Percentiles rank a stretch among this genome's conserved stretches.
Conservation (phyloP, 2,329 filamentous ascomycete genomes). For the Fusarium decemcellulare region DNA sequence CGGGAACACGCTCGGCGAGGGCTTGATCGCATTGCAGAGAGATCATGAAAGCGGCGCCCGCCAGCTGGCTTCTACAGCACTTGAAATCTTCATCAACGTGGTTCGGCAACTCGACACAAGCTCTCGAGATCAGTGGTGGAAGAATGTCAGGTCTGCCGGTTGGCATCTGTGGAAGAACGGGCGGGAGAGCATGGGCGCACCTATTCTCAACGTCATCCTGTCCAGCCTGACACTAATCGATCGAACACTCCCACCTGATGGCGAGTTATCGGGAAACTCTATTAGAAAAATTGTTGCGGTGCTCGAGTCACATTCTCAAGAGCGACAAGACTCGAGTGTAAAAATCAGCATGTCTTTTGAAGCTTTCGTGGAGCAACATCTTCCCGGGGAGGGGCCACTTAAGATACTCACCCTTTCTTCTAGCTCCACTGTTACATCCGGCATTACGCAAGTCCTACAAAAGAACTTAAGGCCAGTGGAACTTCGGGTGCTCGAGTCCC, state of each 20-base stretch:
- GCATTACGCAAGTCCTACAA: slow-evolving; percentile 60
- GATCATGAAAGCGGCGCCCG: slow-evolving; percentile 73
- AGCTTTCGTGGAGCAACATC: slow-evolving; percentile 48
- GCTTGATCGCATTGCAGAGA: slow-evolving; percentile 63
- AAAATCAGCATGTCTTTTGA: slow-evolving; percentile 55
- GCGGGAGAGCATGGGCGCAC: slow-evolving; percentile 75
- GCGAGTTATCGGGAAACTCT: slow-evolving; percentile 8
- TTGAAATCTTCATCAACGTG: slow-evolving; percentile 65
- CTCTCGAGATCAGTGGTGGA: slow-evolving; percentile 65
- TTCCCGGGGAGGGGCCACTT: slow-evolving; percentile 48
- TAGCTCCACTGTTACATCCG: slow-evolving; percentile 71
- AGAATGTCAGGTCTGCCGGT: slow-evolving; percentile 65
- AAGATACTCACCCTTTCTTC: slow-evolving; percentile 73
- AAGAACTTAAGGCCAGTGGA: slow-evolving; percentile 59
- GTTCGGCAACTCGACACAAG: slow-evolving; percentile 51
- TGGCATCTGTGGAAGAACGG: slow-evolving; percentile 78
- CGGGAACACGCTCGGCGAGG: slow-evolving; percentile 59
- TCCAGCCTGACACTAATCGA: slow-evolving; percentile 60
- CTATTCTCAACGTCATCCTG: slow-evolving; percentile 67
- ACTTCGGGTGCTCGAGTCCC: slow-evolving; percentile 75
- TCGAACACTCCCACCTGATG: slow-evolving; percentile 40
- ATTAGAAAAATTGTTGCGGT: slow-evolving; percentile 39
- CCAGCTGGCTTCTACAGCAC: slow-evolving; percentile 68
- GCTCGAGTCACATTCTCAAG: slow-evolving; percentile 31
- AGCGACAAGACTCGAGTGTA: slow-evolving; percentile 44